Evolutionary conservation across 192 early-diverging fungal genomes (phyloP).

Genomic region (Mortierella alpina): DNA sequence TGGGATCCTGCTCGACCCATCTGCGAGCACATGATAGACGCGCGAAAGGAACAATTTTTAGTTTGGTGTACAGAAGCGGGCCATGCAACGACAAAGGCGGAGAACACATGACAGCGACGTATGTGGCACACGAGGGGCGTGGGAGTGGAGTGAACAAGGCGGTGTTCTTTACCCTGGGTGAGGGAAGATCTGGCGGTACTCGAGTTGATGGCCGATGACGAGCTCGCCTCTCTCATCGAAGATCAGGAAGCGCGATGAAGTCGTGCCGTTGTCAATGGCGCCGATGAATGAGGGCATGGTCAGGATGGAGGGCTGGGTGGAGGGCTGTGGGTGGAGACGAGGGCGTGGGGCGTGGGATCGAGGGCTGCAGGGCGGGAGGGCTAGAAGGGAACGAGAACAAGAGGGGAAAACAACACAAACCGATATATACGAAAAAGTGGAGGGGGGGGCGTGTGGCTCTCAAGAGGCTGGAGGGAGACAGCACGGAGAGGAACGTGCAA

Average conservation of each 20-base stretch:
- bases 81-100: neutral
- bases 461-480: too few relatives aligned
- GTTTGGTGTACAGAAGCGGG: neutral
- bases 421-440: neutral
- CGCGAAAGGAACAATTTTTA: neutral
- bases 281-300: constrained; percentile 69
- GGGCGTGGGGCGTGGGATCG: neutral
- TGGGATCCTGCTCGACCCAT: constrained; percentile 93
- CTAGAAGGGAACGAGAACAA: neutral
- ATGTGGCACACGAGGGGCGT: neutral
- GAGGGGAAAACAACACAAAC: neutral
- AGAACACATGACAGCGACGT: constrained; percentile 5
- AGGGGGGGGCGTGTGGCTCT: too few relatives aligned
- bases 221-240: constrained; percentile 82
- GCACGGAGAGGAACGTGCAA: too few relatives aligned
- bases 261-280: constrained; percentile 95
- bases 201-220: constrained; percentile 79
- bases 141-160: neutral
- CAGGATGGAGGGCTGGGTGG: neutral
- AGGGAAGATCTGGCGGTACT: constrained; percentile 84
- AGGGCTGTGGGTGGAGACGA: neutral
- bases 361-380: neutral
- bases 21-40: constrained; percentile 33
- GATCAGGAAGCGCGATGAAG: constrained; percentile 90
- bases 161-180: constrained; percentile 68